These are phyloP conservation scores for Lachancea fermentati DNA, from an alignment of 805 yeast species.

Conservation along the genomic window DNA sequence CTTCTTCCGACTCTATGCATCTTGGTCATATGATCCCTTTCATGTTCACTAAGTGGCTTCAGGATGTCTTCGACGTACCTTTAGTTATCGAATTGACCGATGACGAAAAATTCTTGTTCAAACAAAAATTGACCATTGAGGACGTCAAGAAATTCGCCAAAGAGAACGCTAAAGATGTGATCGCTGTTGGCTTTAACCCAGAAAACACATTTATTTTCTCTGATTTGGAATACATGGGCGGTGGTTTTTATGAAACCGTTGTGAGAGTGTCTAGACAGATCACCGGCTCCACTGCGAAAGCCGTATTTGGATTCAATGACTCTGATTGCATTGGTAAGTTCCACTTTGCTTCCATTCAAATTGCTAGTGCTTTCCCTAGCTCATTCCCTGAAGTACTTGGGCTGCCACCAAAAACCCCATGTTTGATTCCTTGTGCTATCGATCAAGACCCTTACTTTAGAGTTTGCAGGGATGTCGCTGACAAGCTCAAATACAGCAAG, in stretches of 20 bases:
- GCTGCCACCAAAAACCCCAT: constrained; percentile 82
- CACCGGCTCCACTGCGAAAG: constrained; percentile 94
- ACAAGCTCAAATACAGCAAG: constrained; percentile 80
- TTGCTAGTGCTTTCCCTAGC: constrained; percentile 92
- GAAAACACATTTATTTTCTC: constrained; percentile 94
- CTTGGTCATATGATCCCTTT: constrained; percentile 97
- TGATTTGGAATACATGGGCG: constrained; percentile 88
- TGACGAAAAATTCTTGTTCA: constrained; percentile 94
- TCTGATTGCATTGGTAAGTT: constrained; percentile 90
- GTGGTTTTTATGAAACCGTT: constrained; percentile 89
- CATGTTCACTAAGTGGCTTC: constrained; percentile 94
- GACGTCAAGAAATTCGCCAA: constrained; percentile 77
- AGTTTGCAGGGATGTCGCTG: constrained; percentile 96
- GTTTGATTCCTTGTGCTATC: constrained; percentile 97
- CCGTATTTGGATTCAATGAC: constrained; percentile 95
- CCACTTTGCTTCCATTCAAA: constrained; percentile 94
- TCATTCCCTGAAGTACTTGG: constrained; percentile 93
- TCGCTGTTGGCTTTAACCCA: constrained; percentile 90
- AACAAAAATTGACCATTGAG: constrained; percentile 79
- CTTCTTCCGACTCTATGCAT: constrained; percentile 90
- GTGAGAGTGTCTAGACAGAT: constrained; percentile 90
- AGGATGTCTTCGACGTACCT: constrained; percentile 95
- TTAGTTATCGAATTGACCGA: constrained; percentile 91
- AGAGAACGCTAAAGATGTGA: constrained; percentile 87
- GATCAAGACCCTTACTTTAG: constrained; percentile 99